Base-by-base conservation (phyloP, 2,329 filamentous ascomycete species). In the Penicillium sp. region DNA sequence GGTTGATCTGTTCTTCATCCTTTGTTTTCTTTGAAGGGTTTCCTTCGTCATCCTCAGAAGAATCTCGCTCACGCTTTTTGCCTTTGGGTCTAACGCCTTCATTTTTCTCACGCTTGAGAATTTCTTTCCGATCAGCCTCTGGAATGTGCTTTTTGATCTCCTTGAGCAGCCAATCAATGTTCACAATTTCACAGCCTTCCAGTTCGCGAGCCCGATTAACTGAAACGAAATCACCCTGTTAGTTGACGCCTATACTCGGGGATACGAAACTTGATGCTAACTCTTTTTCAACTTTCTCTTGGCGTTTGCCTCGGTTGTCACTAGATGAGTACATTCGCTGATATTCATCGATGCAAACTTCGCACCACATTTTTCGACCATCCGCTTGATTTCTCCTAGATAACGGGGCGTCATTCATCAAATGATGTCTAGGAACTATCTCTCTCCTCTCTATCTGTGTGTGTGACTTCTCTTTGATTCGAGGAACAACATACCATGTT, bases 81-180 rank as follows among this genome's bases (percentile, higher is more conserved):
- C 9, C 25, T 41, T 35, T 17, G 2, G 7, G 7, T 9, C 37
- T 17, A 15, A 8, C 10, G 0, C 6, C 45, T 10, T 19, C 9
- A 5, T 45, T 23, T 13, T 21, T 15, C 12, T 49, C 27, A 4
- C 2, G 37, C 8, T 49, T n/a, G 9, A 54, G 12, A 10, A 37
- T 33, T 1, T 54, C 23, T 12, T 48, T 21, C n/a, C 43, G 19
- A 4, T 41, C 15, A 10, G 6, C n/a, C 19, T 29, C 21, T 9
- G 50, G 55, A 3, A 13, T 6, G 9, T 54, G n/a, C 3, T 47
- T 38, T 5, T 38, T 25, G 3, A 56, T 27, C 19, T 42, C 58
- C 15, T 42, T 13, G 25, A 58, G 17, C n/a, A 89, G 75, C 88
- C 88, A 90, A 17, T 82, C 73, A 0, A 86, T 70, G 15, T 70